These are phyloP conservation scores for Hypoxylon sp. DNA, from an alignment of 2,329 filamentous ascomycete species.

Conservation along the genomic window DNA sequence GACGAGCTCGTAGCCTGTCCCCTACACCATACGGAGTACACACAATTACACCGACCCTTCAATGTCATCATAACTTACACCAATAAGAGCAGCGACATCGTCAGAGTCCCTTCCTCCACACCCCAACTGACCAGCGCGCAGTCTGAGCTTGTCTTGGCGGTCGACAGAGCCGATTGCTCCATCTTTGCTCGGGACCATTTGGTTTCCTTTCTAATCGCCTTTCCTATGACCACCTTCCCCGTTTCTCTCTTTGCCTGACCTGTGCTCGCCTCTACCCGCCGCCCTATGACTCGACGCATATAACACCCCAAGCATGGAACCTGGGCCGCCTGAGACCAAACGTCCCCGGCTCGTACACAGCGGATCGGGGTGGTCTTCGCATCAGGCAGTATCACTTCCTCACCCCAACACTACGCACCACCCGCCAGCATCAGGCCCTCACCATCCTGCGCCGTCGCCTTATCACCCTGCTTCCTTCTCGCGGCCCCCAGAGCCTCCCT, in stretches of 20 bases:
- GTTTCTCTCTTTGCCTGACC: slow-evolving; percentile 55
- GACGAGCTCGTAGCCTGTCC: slow-evolving; percentile 44
- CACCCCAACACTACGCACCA: slow-evolving; percentile 59
- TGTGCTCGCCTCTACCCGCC: slow-evolving; percentile 53
- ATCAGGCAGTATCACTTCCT: slow-evolving; percentile 64
- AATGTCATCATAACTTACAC: slow-evolving; percentile 46
- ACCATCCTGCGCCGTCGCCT: slow-evolving; percentile 57
- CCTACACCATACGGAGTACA: slow-evolving; percentile 38
- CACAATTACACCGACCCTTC: slow-evolving; percentile 49
- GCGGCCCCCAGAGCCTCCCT: slow-evolving; percentile 57
- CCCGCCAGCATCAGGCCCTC: slow-evolving; percentile 54
- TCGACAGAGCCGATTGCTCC: slow-evolving; percentile 48
- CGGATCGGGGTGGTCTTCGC: slow-evolving; percentile 63
- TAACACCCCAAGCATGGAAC: slow-evolving; percentile 71
- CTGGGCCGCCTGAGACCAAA: slow-evolving; percentile 71
- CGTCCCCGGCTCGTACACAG: slow-evolving; percentile 67
- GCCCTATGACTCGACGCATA: slow-evolving; percentile 55
- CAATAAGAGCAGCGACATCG: slow-evolving; percentile 47
- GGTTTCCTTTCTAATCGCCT: slow-evolving; percentile 53
- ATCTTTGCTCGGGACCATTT: slow-evolving; percentile 48
- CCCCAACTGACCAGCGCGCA: slow-evolving; percentile 48
- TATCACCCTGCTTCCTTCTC: slow-evolving; percentile 57
- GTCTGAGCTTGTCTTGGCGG: slow-evolving; percentile 50
- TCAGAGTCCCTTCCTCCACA: slow-evolving; percentile 45
- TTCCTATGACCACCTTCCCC: slow-evolving; percentile 57